These are phyloP conservation scores for Aspergillus ustus DNA, from an alignment of 2,329 filamentous ascomycete species.

Conservation along the genomic window DNA sequence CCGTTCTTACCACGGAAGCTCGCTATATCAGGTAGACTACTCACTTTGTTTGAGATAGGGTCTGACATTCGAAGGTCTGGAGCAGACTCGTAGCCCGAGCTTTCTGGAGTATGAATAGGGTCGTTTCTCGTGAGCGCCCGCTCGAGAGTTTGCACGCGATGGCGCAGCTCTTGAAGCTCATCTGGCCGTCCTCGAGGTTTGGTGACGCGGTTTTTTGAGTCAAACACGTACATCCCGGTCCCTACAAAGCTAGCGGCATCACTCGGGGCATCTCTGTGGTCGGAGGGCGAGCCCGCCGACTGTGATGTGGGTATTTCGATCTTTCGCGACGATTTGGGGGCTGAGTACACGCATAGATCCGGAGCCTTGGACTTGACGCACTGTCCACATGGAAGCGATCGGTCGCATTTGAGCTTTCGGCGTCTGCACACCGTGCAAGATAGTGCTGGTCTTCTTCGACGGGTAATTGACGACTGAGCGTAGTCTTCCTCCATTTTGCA, in stretches of 20 bases:
- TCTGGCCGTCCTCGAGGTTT: constrained; percentile 30
- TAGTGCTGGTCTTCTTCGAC: constrained; percentile 66
- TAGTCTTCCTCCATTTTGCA: constrained; percentile 16
- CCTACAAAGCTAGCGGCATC: constrained; percentile 23
- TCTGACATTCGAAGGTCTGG: constrained; percentile 23
- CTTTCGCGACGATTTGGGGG: constrained; percentile 21
- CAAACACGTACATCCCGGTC: constrained; percentile 39
- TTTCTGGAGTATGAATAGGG: constrained; percentile 32
- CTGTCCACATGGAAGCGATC: constrained; percentile 71
- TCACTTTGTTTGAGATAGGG: constrained; percentile 33
- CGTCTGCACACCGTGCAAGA: constrained; percentile 74
- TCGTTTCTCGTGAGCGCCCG: constrained; percentile 29
- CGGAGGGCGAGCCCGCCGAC: constrained; percentile 11
- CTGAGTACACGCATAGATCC: constrained; percentile 59
- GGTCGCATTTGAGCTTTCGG: constrained; percentile 79
- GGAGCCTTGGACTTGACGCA: constrained; percentile 55
- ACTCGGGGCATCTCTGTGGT: constrained; percentile 11
- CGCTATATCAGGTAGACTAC: constrained; percentile 30
- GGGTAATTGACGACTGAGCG: constrained; percentile 38
- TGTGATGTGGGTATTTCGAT: constrained; percentile 4
- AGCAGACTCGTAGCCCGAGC: constrained; percentile 23
- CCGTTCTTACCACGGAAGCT: constrained; percentile 38
- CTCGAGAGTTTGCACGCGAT: constrained; percentile 34
- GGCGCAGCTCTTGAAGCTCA: constrained; percentile 37
- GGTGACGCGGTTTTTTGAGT: constrained; percentile 35